A percentile compares a stretch with the other conserved stretches of the same genome.
Conservation (phyloP, 768 basidiomycete genomes). For the Amanita molliuscula region DNA sequence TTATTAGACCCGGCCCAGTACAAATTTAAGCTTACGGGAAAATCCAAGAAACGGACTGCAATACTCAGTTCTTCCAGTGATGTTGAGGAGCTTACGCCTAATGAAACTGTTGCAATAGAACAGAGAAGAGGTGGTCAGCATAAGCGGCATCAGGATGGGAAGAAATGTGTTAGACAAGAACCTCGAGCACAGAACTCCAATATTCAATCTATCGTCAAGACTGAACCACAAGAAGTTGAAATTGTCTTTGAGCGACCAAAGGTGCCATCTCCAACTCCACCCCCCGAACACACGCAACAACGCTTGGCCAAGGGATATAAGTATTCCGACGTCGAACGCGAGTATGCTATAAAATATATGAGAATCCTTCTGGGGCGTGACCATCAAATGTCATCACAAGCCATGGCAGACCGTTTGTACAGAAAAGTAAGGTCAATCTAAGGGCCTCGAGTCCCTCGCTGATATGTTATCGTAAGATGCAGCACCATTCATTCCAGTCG, state of each 20-base stretch:
- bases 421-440: slow-evolving; percentile 29
- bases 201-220: not conserved
- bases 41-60: slow-evolving; percentile 12
- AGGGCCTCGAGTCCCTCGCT: not conserved
- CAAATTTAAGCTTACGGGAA: slow-evolving; percentile 22
- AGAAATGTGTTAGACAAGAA: slow-evolving; percentile 9
- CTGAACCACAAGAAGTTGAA: not conserved
- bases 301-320: slow-evolving; percentile 22
- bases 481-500: slow-evolving; percentile 41
- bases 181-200: not conserved
- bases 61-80: not conserved
- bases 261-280: slow-evolving; percentile 35
- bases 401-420: slow-evolving; percentile 28
- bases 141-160: slow-evolving; percentile 8
- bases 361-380: slow-evolving; percentile 38
- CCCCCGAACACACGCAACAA: slow-evolving; percentile 17
- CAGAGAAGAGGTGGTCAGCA: slow-evolving; percentile 9
- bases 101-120: not conserved
- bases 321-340: slow-evolving; percentile 41
- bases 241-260: not conserved
- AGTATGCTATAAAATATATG: slow-evolving; percentile 35
- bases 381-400: slow-evolving; percentile 26
- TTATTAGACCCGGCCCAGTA: slow-evolving; percentile 38
- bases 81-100: slow-evolving; percentile 1
- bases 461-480: slow-evolving; percentile 32